phyloP scores from a whole-genome alignment of 345 rosid genomes.

The Bretschneidera sinensis region DNA sequence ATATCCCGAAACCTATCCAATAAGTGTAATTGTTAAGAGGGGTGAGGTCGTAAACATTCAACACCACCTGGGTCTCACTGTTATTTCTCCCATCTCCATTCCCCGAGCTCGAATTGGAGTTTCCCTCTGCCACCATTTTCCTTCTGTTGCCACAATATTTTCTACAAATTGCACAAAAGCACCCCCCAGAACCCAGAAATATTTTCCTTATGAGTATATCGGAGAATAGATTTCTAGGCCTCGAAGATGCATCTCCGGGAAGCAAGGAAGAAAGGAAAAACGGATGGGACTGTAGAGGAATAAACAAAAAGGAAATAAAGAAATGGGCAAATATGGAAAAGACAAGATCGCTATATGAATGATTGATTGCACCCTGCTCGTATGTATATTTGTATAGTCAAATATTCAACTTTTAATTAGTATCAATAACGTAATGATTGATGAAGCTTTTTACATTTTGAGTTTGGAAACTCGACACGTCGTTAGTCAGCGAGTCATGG shows the following conservation, averaged over 20 bases:
- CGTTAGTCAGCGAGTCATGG: too few species aligned
- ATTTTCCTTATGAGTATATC: not conserved
- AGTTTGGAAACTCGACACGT: too few species aligned
- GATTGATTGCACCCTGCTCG: too few species aligned
- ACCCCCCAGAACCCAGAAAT: constrained; percentile 4
- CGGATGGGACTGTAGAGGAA: too few species aligned
- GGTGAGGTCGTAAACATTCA: constrained; percentile 90
- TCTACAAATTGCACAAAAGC: not conserved
- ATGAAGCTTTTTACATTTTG: too few species aligned
- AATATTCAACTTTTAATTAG: too few species aligned
- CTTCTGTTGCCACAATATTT: not conserved
- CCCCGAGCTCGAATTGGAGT: constrained; percentile 28
- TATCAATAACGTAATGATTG: too few species aligned
- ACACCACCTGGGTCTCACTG: constrained; percentile 38
- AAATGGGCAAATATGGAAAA: too few species aligned
- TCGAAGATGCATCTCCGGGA: constrained; percentile 11
- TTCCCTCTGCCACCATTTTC: constrained; percentile 37
- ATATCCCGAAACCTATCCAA: constrained; percentile 90
- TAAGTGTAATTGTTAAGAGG: constrained; percentile 64
- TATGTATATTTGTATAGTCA: too few species aligned
- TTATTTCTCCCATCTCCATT: constrained; percentile 10
- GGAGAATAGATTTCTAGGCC: not conserved
- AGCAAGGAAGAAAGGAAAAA: too few species aligned
- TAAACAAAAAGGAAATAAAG: too few species aligned
- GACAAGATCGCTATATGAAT: too few species aligned